Percentiles rank a stretch among this genome's conserved stretches.
These are phyloP conservation scores for Stentor roeselii DNA, from an alignment of 73 alveolate genomes.

Conservation along the genomic window DNA sequence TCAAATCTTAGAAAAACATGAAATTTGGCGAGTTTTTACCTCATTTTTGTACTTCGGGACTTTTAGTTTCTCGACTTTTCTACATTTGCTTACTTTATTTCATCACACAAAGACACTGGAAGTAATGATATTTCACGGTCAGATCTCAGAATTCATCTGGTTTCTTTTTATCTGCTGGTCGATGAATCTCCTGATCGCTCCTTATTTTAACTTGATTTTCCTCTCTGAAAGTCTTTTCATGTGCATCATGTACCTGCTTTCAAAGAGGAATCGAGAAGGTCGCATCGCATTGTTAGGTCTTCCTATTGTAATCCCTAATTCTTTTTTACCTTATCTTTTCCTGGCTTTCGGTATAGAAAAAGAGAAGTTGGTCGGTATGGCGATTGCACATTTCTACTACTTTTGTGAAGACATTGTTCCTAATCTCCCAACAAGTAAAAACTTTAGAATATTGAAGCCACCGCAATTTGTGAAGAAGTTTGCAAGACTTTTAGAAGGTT, in stretches of 20 bases:
- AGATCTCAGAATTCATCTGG: background rate
- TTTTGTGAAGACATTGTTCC: constrained; percentile 9
- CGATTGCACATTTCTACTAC: background rate
- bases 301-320: background rate
- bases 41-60: constrained; percentile 2
- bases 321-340: constrained; percentile 16
- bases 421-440: background rate
- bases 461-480: background rate
- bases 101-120: constrained; percentile 3
- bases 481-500: constrained; percentile 19
- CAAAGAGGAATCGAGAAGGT: constrained; percentile 8
- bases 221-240: background rate
- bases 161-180: background rate
- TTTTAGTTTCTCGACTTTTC: background rate
- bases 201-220: background rate
- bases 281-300: background rate
- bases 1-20: constrained; percentile 4
- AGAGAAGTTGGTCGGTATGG: background rate
- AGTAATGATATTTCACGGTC: constrained; percentile 26
- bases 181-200: background rate
- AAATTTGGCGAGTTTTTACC: background rate
- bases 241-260: constrained; percentile 12
- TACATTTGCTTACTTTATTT: background rate
- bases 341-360: background rate
- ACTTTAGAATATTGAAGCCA: background rate